phyloP scores from a whole-genome alignment of 495 filamentous ascomycete species.

The Pseudevernia furfuracea region DNA sequence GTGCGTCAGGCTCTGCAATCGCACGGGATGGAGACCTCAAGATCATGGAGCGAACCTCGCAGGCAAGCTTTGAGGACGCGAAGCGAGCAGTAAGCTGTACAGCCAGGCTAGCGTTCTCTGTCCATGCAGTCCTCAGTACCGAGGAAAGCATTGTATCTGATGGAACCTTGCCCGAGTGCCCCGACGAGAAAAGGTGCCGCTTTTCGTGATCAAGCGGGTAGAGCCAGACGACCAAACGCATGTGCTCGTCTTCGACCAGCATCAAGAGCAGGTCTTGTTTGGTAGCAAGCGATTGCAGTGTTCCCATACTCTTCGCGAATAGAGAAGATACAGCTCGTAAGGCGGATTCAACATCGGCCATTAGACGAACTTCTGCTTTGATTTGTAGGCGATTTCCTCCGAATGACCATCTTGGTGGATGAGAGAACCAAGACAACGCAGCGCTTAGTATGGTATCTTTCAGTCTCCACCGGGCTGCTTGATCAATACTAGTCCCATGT shows the following conservation, averaged over 20 bases:
- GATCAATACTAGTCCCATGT: constrained; percentile 55
- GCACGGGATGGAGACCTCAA: constrained; percentile 77
- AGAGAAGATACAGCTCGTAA: constrained; percentile 51
- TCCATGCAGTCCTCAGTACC: constrained; percentile 76
- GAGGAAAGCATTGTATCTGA: constrained; percentile 51
- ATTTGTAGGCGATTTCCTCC: constrained; percentile 88
- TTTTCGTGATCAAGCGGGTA: constrained; percentile 67
- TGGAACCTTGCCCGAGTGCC: constrained; percentile 35
- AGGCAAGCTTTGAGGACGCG: constrained; percentile 59
- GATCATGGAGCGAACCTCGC: constrained; percentile 69
- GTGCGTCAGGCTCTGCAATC: constrained; percentile 66
- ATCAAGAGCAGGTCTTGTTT: constrained; percentile 74
- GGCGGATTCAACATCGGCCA: constrained; percentile 64
- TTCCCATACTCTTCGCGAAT: constrained; percentile 44
- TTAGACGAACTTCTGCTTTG: constrained; percentile 79
- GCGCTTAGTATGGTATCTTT: constrained; percentile 85
- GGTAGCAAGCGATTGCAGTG: constrained; percentile 56
- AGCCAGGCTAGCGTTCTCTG: constrained; percentile 70
- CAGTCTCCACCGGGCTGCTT: constrained; percentile 58
- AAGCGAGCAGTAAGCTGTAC: constrained; percentile 76
- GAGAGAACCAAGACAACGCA: constrained; percentile 78
- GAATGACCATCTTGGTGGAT: constrained; percentile 82
- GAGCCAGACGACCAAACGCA: constrained; percentile 81
- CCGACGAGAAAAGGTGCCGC: constrained; percentile 45
- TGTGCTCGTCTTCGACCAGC: constrained; percentile 78